Conservation (phyloP, 345 rosid species). For the Moricandia arvensis region DNA sequence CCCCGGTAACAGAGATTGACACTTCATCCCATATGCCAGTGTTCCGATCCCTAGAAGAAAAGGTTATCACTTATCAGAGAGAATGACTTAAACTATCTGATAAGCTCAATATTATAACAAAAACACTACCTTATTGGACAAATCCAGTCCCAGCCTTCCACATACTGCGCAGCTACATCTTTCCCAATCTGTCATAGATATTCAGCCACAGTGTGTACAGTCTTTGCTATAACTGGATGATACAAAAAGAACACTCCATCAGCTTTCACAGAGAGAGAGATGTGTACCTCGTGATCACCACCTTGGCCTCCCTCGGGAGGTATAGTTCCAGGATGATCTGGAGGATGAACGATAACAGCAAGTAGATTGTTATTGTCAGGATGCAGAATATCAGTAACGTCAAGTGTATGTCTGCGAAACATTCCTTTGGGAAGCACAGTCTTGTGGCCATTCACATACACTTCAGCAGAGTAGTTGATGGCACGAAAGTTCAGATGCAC, state of each 20-base stretch:
- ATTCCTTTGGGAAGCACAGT: slow-evolving; percentile 82
- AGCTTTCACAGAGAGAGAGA: background rate
- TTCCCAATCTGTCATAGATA: slow-evolving; percentile 72
- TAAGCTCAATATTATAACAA: background rate
- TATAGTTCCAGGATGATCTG: slow-evolving; percentile 90
- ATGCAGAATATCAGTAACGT: slow-evolving; percentile 66
- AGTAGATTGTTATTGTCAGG: slow-evolving; percentile 54
- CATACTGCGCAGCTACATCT: slow-evolving; percentile 94
- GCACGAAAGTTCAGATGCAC: slow-evolving; percentile 91
- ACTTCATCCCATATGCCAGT: slow-evolving; percentile 99
- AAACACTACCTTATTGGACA: slow-evolving; percentile 79
- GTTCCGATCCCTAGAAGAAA: slow-evolving; percentile 81
- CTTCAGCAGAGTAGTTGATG: slow-evolving; percentile 85
- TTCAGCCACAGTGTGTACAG: background rate
- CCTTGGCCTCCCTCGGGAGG: slow-evolving; percentile 95
- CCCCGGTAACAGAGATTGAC: slow-evolving; percentile 84
- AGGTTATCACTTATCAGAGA: background rate
- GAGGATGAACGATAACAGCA: slow-evolving; percentile 95
- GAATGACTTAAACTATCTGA: background rate
- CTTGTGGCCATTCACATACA: slow-evolving; percentile 79
- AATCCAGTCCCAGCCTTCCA: slow-evolving; percentile 99
- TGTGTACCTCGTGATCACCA: slow-evolving; percentile 91
- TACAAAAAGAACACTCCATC: too few species aligned
- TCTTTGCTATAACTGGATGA: background rate
- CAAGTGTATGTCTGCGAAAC: slow-evolving; percentile 87